Evolutionary conservation across 441 rosid genomes (phyloP).

Genomic region (Erodium trifolium): DNA sequence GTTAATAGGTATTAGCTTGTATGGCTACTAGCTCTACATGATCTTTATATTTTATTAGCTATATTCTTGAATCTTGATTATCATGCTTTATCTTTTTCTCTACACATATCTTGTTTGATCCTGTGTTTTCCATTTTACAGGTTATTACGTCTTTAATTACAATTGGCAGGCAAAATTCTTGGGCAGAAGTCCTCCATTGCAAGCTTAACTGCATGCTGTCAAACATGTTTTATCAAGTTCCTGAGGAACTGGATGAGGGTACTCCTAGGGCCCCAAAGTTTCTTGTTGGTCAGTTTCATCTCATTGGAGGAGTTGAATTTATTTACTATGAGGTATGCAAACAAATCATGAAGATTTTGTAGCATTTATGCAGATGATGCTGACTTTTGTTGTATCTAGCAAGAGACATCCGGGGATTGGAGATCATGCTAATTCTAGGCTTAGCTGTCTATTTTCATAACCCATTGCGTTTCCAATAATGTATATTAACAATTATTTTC

Average conservation of each 20-base stretch:
- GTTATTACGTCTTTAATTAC: conserved; percentile 67
- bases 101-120: not conserved
- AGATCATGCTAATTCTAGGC: too few species aligned
- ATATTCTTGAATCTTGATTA: not conserved
- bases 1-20: not conserved
- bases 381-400: too few species aligned
- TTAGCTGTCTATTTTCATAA: too few species aligned
- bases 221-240: conserved; percentile 78
- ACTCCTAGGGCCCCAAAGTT: conserved; percentile 41
- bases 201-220: conserved; percentile 80
- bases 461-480: too few species aligned
- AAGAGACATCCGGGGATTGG: too few species aligned
- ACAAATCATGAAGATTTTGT: not conserved
- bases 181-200: conserved; percentile 97
- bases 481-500: too few species aligned
- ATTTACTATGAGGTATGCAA: conserved; percentile 72
- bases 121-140: conserved; percentile 31
- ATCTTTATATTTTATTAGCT: not conserved
- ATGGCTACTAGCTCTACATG: not conserved
- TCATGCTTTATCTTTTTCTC: not conserved
- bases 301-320: conserved; percentile 90
- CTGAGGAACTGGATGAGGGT: conserved; percentile 39
- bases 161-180: conserved; percentile 70
- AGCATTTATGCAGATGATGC: too few species aligned
- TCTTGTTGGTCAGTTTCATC: conserved; percentile 74